Evolutionary conservation across 2,329 filamentous ascomycete species (phyloP).

Genomic region (Passalora sequoiae): DNA sequence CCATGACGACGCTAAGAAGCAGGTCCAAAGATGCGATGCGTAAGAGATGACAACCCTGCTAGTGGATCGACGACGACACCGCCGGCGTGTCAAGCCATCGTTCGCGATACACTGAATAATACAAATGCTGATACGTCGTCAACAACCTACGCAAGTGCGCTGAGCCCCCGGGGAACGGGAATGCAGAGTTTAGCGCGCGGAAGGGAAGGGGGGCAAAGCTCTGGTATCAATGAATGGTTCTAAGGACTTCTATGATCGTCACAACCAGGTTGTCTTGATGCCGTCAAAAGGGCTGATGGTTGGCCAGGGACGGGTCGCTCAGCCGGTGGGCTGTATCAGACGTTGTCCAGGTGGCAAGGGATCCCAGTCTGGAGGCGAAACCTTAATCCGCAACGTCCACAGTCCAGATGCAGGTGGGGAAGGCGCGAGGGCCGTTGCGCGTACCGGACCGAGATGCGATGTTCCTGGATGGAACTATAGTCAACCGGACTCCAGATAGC

Average conservation of each 20-base stretch:
- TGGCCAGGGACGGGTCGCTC: slow-evolving; percentile 59
- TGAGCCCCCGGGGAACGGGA: slow-evolving; percentile 69
- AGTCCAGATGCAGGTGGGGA: too few relatives aligned
- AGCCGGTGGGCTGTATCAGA: slow-evolving; percentile 81
- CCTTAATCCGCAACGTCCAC: slow-evolving; percentile 59
- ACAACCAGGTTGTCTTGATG: slow-evolving; percentile 5
- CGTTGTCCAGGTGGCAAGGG: slow-evolving; percentile 60
- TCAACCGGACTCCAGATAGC: slow-evolving; percentile 71
- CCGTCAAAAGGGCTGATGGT: background rate
- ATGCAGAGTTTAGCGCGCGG: slow-evolving; percentile 68
- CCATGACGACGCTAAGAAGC: slow-evolving; percentile 5
- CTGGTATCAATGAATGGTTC: slow-evolving; percentile 80
- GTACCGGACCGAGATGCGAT: slow-evolving; percentile 79
- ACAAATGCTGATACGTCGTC: slow-evolving; percentile 42
- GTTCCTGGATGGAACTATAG: slow-evolving; percentile 72
- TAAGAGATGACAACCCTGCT: slow-evolving; percentile 40
- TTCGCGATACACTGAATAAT: too few relatives aligned
- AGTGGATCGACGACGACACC: slow-evolving; percentile 2
- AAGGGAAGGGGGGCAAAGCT: too few relatives aligned
- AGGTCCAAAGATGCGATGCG: slow-evolving; percentile 5
- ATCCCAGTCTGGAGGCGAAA: slow-evolving; percentile 58
- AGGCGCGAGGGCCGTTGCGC: slow-evolving; percentile 64
- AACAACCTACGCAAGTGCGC: too few relatives aligned
- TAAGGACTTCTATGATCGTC: slow-evolving; percentile 89
- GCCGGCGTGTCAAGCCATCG: background rate